Conservation (phyloP, 371 early-diverging fungal species). For the Mucor saturninus region DNA sequence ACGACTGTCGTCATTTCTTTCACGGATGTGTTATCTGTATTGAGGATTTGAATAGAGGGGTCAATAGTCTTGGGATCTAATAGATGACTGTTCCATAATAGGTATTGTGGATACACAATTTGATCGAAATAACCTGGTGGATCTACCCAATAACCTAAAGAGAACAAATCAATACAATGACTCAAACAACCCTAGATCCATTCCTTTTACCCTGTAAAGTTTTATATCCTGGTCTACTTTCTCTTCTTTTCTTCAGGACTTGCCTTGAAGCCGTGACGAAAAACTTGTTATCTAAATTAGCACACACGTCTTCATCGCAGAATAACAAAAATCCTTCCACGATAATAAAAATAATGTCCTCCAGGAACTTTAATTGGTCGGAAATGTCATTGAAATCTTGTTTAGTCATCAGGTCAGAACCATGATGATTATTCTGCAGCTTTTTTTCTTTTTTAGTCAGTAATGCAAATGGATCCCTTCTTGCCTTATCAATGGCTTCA, state of each 20-base stretch:
- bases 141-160: constrained; percentile 62
- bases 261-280: constrained; percentile 62
- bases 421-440: constrained; percentile 30
- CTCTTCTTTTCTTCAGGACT: constrained; percentile 64
- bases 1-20: constrained; percentile 9
- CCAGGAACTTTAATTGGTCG: constrained; percentile 3
- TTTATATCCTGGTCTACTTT: constrained; percentile 64
- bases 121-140: constrained; percentile 79
- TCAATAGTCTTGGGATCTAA: constrained; percentile 15
- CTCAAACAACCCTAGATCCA: constrained; percentile 9
- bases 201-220: constrained; percentile 66
- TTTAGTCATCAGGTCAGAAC: constrained; percentile 2
- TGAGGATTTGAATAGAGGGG: constrained; percentile 12
- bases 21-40: constrained; percentile 8
- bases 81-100: constrained; percentile 51
- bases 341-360: constrained; percentile 50
- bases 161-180: not conserved
- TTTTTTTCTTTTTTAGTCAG: constrained; percentile 22
- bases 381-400: constrained; percentile 2
- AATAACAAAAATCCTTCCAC: constrained; percentile 82
- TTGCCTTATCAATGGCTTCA: constrained; percentile 40
- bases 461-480: constrained; percentile 23
- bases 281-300: constrained; percentile 60
- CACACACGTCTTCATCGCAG: constrained; percentile 39
- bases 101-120: constrained; percentile 78